Conservation (phyloP, 495 filamentous ascomycete genomes). For the Aspergillus taichungensis region DNA sequence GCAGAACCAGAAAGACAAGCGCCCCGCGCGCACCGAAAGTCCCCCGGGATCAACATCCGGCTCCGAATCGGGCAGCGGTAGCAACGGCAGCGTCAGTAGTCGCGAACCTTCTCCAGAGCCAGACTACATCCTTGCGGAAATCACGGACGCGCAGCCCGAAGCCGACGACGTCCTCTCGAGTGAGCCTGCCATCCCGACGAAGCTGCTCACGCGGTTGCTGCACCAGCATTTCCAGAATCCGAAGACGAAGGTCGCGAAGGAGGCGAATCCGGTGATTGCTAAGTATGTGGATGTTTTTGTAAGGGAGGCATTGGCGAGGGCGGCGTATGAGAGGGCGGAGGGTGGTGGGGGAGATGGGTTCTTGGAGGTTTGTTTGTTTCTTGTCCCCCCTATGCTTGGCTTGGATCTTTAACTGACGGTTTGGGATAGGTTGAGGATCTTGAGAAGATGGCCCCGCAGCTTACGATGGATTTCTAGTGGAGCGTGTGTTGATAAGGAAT, state of each 20-base stretch:
- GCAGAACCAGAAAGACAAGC: too few species aligned
- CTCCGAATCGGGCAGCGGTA: constrained; percentile 12
- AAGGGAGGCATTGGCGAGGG: constrained; percentile 78
- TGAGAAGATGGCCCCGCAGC: constrained; percentile 82
- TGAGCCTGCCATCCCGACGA: constrained; percentile 56
- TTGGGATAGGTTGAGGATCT: constrained; percentile 51
- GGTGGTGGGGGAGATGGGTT: constrained; percentile 46
- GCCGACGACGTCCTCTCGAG: constrained; percentile 24
- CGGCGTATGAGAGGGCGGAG: constrained; percentile 57
- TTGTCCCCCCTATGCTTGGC: neutral
- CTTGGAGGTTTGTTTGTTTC: constrained; percentile 54
- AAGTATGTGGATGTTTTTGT: constrained; percentile 93
- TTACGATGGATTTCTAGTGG: constrained; percentile 75
- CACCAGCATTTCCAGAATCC: constrained; percentile 67
- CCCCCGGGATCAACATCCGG: constrained; percentile 2
- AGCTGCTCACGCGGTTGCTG: constrained; percentile 64
- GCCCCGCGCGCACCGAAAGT: too few species aligned
- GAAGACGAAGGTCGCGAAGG: constrained; percentile 65
- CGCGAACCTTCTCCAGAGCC: constrained; percentile 24
- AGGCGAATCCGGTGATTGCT: constrained; percentile 68
- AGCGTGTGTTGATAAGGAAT: neutral
- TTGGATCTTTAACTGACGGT: constrained; percentile 3
- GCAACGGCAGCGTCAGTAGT: constrained; percentile 7
- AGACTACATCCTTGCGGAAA: constrained; percentile 40
- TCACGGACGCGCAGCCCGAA: constrained; percentile 19